A percentile compares a stretch with the other conserved stretches of the same genome.
Evolutionary conservation across 352 stramenopile species (phyloP).

Genomic region (Pythium oligandrum): DNA sequence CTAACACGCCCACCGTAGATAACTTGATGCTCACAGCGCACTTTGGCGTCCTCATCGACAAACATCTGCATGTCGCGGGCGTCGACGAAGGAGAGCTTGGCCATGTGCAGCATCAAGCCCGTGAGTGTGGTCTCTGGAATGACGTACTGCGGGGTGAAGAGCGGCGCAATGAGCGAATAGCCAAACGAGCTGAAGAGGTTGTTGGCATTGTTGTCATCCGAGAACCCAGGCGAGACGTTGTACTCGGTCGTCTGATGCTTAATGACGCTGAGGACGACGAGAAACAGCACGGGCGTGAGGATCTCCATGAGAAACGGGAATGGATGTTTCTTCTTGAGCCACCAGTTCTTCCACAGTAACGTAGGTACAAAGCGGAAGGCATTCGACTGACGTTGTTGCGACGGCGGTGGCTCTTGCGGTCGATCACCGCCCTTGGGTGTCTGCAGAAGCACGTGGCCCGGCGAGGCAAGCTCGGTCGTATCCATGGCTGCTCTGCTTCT

Average conservation of each 20-base stretch:
- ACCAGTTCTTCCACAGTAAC: conserved; percentile 73
- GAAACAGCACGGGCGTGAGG: conserved; percentile 53
- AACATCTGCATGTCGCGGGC: conserved; percentile 17
- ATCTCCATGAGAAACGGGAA: conserved; percentile 50
- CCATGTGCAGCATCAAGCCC: conserved; percentile 49
- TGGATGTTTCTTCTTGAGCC: conserved; percentile 68
- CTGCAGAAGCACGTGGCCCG: too few species aligned
- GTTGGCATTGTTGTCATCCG: conserved; percentile 19
- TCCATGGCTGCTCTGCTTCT: too few species aligned
- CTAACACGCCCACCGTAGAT: conserved; percentile 28
- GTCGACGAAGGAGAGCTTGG: conserved; percentile 30
- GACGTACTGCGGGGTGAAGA: conserved; percentile 29
- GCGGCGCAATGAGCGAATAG: conserved; percentile 25
- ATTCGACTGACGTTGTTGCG: too few species aligned
- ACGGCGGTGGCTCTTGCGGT: too few species aligned
- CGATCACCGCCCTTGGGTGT: too few species aligned
- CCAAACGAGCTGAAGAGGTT: conserved; percentile 41
- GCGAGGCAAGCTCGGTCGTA: too few species aligned
- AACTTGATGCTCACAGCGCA: conserved; percentile 19
- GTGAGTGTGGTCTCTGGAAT: conserved; percentile 59
- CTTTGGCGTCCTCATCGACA: conserved; percentile 1
- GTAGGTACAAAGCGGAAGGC: conserved; percentile 44
- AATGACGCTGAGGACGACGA: conserved; percentile 51
- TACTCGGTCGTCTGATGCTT: conserved; percentile 33
- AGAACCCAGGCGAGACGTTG: conserved; percentile 33